These are phyloP conservation scores for Apophysomyces trapeziformis DNA, from an alignment of 371 early-diverging fungal genomes.

Conservation along the genomic window DNA sequence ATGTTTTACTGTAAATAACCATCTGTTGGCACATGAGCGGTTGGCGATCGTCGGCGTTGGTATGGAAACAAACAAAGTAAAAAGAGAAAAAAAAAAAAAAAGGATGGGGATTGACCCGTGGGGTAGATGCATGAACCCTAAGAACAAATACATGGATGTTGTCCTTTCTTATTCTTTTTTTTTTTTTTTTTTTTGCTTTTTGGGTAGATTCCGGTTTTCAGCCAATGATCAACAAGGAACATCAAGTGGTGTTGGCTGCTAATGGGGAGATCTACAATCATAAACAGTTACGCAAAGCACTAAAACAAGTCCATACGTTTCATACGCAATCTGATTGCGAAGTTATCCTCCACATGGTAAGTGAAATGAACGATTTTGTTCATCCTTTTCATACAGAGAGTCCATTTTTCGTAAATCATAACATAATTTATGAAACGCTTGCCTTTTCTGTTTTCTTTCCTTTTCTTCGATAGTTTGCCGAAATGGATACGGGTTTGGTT, in stretches of 20 bases:
- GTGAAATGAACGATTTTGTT: constrained; percentile 13
- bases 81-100: not conserved
- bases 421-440: too few relatives aligned
- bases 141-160: too few relatives aligned
- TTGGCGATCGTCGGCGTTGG: constrained; percentile 97
- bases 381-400: too few relatives aligned
- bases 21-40: constrained; percentile 95
- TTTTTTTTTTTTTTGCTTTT: too few relatives aligned
- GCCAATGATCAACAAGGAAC: constrained; percentile 91
- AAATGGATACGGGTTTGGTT: constrained; percentile 81
- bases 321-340: constrained; percentile 97
- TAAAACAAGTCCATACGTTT: constrained; percentile 76
- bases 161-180: not conserved
- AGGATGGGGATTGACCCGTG: not conserved
- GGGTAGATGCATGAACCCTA: too few relatives aligned
- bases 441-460: constrained; percentile 2
- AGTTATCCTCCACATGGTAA: constrained; percentile 91
- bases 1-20: constrained; percentile 74
- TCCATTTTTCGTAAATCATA: too few relatives aligned
- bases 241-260: constrained; percentile 81
- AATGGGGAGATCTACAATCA: constrained; percentile 99
- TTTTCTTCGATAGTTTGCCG: constrained; percentile 71
- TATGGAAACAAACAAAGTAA: constrained; percentile 26
- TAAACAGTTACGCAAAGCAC: constrained; percentile 74
- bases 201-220: constrained; percentile 88